Base-by-base conservation (phyloP, 257 asterid species). In the Thymus quinquecostatus region DNA sequence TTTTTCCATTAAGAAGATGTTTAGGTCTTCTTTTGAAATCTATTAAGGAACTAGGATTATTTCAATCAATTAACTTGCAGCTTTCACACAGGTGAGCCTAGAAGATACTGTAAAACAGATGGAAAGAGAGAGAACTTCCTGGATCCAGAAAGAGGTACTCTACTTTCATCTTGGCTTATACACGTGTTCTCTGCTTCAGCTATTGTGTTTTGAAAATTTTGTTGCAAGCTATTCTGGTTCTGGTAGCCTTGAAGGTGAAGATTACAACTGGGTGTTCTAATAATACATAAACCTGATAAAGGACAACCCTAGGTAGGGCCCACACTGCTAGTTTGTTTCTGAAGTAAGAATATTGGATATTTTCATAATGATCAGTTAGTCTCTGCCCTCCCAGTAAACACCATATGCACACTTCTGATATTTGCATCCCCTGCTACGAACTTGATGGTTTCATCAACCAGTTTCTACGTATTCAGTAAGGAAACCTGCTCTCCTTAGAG, bases 111-210 rank as follows among this genome's bases (percentile, higher is more conserved):
- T 85, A 75, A 81, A 78, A 73, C 85, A 89, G 60, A 75, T 83
- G 85, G 96, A 87, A 59, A 74, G 62, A 71, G 96, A 87, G 58
- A 84, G 80, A 76, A 86, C 83, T 63, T 71, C 77, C 55, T 85
- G 86, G 90, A 58, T 77, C 68, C 78, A 79, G 64, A 85, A 84
- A 82, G 92, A 87, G 96, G 97, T 91, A 76, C 70, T 49, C 60
- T 75, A 66, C 65, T 65, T 56, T 48, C 64, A 21, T 78, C 74
- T 69, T 53, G 43, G 75, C 49, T 43, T 29, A 12, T 11, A 10
- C 67, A 66, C 29, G 59, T 71, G 60, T 62, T 62, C 64, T 53
- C 66, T 41, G 50, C 50, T 40, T 36, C 50, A 66, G 76, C 30
- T 50, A 65, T 33, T 69, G 61, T 41, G 28, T 56, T 77, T 28